phyloP scores from a whole-genome alignment of 768 basidiomycete species.

The Clitopilus hobsonii region DNA sequence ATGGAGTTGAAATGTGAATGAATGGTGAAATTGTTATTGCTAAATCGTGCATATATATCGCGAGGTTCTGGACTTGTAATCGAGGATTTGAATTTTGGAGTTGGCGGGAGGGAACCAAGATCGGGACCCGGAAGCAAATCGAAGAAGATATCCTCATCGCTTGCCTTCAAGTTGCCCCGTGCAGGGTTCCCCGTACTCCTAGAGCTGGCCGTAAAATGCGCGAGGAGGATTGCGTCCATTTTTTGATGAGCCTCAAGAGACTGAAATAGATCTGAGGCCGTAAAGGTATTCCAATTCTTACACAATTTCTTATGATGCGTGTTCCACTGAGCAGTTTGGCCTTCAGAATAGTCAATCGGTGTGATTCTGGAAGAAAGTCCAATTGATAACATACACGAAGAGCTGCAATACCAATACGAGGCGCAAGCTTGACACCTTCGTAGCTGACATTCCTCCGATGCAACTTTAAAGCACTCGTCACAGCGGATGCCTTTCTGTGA shows the following conservation, averaged over 20 bases:
- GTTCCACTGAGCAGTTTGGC: conserved; percentile 68
- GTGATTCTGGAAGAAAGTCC: neutral
- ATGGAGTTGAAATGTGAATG: conserved; percentile 68
- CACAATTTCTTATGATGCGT: conserved; percentile 66
- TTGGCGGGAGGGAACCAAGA: conserved; percentile 11
- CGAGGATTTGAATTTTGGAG: conserved; percentile 28
- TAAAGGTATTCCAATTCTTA: conserved; percentile 46
- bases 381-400: conserved; percentile 44
- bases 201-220: conserved; percentile 45
- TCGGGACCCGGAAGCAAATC: conserved; percentile 42
- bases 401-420: conserved; percentile 70
- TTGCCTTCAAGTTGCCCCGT: conserved; percentile 17
- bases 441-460: conserved; percentile 27
- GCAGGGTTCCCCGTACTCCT: conserved; percentile 21
- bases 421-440: conserved; percentile 63
- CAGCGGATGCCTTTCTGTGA: conserved; percentile 62
- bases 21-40: conserved; percentile 79
- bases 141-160: conserved; percentile 27
- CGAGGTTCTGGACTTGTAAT: conserved; percentile 21
- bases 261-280: conserved; percentile 40
- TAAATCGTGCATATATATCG: conserved; percentile 53
- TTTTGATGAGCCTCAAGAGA: conserved; percentile 47
- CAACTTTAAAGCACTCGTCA: conserved; percentile 51
- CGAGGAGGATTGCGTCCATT: conserved; percentile 59
- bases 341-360: conserved; percentile 27